Evolutionary conservation across 2,329 filamentous ascomycete genomes (phyloP), one percentile per base, ranked within the genome.

Genomic region (Cladophialophora exuberans): DNA sequence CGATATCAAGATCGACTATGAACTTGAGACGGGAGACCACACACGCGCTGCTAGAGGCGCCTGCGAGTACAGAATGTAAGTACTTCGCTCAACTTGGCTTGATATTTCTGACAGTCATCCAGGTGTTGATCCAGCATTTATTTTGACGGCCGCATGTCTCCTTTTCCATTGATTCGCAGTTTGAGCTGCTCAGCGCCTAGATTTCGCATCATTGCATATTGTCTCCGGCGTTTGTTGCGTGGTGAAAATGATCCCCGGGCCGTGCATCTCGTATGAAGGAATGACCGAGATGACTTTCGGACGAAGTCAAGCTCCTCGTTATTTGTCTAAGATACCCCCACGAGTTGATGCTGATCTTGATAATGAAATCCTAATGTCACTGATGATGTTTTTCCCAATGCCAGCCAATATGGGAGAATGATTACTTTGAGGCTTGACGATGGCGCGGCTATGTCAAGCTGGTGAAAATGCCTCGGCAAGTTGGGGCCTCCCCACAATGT

Each of bases 1-100:
- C 52, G 94, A 99, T 73, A 96, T 99, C 70, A 85, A 83, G 67
- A 83, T 99, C 68, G 79, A 85, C 41, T 97, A 97, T 77, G 81
- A 84, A 68, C 83, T 97, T 48, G 82, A 90, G 67, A 89, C 91
- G 3, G 75, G 84, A 22, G 92, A 97, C 70, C 73, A 76, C 26
- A 87, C 81, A 60, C 84, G 94, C 64, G 76, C 79, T 56, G 83
- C 85, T 3, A 73, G 85, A 68, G 93, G 91, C 52, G 71, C 76
- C 60, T 89, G 87, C 73, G 80, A 85, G 65, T 99, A 97, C 81
- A 93, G 87, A 71, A 87, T 87, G 76, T 62, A 53, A 59, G 46
- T 23, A n/a, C 30, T 22, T 3, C 28, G 4, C 13, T 13, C 17
- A 23, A 20, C 45, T 17, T 2, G 6, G 2, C n/a, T 28, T 4